These are phyloP conservation scores for Penicillium malachiteum DNA, from an alignment of 495 filamentous ascomycete species.

Conservation along the genomic window DNA sequence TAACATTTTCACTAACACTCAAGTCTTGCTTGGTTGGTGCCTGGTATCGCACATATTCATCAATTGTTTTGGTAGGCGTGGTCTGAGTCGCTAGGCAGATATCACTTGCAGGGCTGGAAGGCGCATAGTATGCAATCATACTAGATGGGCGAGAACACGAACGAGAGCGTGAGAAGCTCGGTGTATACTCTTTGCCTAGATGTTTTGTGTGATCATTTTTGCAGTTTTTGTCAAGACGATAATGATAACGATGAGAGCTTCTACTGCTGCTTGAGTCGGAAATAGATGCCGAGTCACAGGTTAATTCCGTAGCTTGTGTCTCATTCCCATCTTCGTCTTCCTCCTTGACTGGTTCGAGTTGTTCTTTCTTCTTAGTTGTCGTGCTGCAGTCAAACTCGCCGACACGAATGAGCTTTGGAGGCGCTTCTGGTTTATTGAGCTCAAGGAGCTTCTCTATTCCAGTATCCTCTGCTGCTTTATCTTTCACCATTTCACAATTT, in stretches of 20 bases:
- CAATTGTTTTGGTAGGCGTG: neutral
- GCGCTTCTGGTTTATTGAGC: neutral
- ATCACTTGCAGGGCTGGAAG: neutral
- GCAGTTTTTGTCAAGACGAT: neutral
- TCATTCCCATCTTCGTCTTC: neutral
- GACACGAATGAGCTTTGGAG: conserved; percentile 12
- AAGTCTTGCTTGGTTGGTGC: neutral
- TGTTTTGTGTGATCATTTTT: neutral
- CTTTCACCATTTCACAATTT: neutral
- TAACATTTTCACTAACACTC: neutral
- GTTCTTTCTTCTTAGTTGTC: neutral
- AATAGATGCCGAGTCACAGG: neutral
- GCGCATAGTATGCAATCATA: neutral
- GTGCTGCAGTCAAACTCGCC: neutral
- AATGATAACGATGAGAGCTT: neutral
- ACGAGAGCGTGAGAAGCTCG: neutral
- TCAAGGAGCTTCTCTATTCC: conserved; percentile 1
- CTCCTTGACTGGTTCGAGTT: neutral
- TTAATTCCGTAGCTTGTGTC: neutral
- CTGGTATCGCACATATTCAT: neutral
- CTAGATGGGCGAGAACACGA: neutral
- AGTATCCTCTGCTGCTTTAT: neutral
- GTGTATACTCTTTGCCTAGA: neutral
- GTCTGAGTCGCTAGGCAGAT: neutral
- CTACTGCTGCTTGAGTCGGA: neutral